Percentiles rank a stretch among this genome's conserved stretches.
These are phyloP conservation scores for Suillus alpinus DNA, from an alignment of 768 basidiomycete species.

Conservation along the genomic window DNA sequence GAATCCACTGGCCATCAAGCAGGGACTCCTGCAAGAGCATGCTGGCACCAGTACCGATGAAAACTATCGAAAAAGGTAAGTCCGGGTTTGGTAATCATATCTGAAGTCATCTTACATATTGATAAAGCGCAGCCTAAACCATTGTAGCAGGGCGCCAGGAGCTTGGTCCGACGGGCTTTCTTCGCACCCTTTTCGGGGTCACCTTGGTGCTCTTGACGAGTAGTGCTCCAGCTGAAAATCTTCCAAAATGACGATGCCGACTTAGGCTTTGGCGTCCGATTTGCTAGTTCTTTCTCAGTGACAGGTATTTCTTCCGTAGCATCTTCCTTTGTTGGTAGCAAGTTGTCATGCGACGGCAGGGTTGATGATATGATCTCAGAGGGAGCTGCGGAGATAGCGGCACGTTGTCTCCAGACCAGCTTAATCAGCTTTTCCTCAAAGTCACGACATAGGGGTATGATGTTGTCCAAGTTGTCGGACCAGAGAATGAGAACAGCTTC, in stretches of 20 bases:
- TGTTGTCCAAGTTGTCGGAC: conserved; percentile 79
- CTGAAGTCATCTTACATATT: conserved; percentile 46
- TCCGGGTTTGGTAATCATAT: background rate
- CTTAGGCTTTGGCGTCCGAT: background rate
- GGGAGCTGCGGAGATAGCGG: conserved; percentile 34
- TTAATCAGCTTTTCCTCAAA: conserved; percentile 79
- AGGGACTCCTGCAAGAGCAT: conserved; percentile 64
- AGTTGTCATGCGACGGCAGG: conserved; percentile 51
- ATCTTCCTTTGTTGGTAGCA: conserved; percentile 39
- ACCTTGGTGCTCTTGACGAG: conserved; percentile 30
- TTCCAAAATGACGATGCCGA: conserved; percentile 14
- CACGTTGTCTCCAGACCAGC: conserved; percentile 67
- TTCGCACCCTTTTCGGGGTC: conserved; percentile 53
- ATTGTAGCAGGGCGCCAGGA: conserved; percentile 71
- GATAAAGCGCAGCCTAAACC: conserved; percentile 68
- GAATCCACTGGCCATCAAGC: conserved; percentile 57
- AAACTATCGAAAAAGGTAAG: conserved; percentile 43
- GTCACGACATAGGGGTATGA: conserved; percentile 70
- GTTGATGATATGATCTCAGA: conserved; percentile 42
- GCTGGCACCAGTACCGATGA: conserved; percentile 59
- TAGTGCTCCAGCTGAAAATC: conserved; percentile 46
- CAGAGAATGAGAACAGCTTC: conserved; percentile 82
- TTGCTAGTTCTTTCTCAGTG: conserved; percentile 5
- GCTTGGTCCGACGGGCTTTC: conserved; percentile 46
- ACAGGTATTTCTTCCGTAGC: conserved; percentile 15